Base-by-base conservation (phyloP, 805 yeast genomes). In the Saccharomycopsis fibuligera region DNA sequence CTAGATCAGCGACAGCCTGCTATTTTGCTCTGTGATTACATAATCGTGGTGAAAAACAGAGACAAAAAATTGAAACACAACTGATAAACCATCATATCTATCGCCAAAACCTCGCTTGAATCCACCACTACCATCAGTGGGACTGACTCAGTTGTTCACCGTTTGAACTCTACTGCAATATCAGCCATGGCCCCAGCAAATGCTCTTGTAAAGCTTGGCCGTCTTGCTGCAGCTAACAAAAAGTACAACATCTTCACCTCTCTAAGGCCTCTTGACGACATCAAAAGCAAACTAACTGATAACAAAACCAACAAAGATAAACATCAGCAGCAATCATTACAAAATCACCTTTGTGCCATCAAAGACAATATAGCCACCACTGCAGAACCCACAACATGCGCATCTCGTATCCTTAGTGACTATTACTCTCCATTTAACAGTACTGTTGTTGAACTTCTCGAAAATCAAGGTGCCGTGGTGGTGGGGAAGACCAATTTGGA, bases 401-500 rank as follows among this genome's bases (percentile, higher is more conserved):
- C 83, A 0, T 90, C 98, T 0, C 62, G 66, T 35, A 76, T 84
- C 33, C 70, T 93, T 6, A 50, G 60, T 12, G 64, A 67, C 35
- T 93, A 84, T 61, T 59, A 56, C 2, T 79, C 95, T 21, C 98
- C 98, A 1, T 90, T 75, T 60, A 79, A 85, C 53, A 85, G 97
- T 10, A 86, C 96, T 0, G 85, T 82, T 2, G 78, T 78, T 0
- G 56, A 63, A 2, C 66, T 79, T 2, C 62, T 93, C n/a, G 62
- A 72, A 6, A 57, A 65, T 0, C 68, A 71, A 1, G 87, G 89
- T 0, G 73, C 76, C 14, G 54, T 60, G 0, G 55, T 67, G 0
- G 60, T 80, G 4, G 99, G 96, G 0, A 93, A 91, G 63, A 75
- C 95, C 2, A 93, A 91, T 57, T 70, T 93, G 77, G 99, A 93